phyloP scores from a whole-genome alignment of 1,139 yeast species.

The Taphrina deformans region DNA sequence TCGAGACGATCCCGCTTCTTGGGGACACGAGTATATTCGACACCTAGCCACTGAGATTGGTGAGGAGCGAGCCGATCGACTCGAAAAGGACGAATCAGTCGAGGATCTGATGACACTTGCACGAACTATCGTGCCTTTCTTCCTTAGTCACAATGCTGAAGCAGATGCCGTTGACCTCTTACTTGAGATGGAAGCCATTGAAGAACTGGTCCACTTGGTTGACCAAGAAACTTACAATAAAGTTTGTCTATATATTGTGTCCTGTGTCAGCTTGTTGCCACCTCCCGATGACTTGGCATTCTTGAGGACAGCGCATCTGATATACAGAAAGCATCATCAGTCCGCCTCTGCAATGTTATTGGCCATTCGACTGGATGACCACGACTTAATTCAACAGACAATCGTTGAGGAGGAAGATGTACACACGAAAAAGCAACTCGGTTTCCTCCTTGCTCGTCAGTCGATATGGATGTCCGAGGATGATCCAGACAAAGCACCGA shows the following conservation, averaged over 20 bases:
- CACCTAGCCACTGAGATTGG: conserved; percentile 95
- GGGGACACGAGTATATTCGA: conserved; percentile 99
- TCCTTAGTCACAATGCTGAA: conserved; percentile 93
- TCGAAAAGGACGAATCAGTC: conserved; percentile 50
- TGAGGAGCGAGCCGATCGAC: conserved; percentile 64
- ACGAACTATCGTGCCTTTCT: conserved; percentile 79
- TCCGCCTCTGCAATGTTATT: conserved; percentile 85
- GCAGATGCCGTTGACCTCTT: conserved; percentile 96
- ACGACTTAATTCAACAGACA: conserved; percentile 70
- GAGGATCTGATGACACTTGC: conserved; percentile 63
- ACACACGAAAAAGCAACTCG: conserved; percentile 77
- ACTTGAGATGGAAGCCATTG: conserved; percentile 84
- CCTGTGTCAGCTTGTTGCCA: conserved; percentile 92
- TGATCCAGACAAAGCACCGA: conserved; percentile 55
- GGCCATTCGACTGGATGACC: conserved; percentile 88
- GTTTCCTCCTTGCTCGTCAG: conserved; percentile 84
- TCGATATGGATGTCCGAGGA: conserved; percentile 71
- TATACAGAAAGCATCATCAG: conserved; percentile 75
- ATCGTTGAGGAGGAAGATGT: conserved; percentile 72
- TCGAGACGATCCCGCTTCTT: conserved; percentile 64
- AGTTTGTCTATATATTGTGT: conserved; percentile 83
- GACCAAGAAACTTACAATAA: conserved; percentile 82
- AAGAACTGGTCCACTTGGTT: conserved; percentile 75
- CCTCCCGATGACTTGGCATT: conserved; percentile 91
- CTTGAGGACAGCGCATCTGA: conserved; percentile 84